Evolutionary conservation across 2,329 filamentous ascomycete species (phyloP).

Genomic region (Penicillium sp.): DNA sequence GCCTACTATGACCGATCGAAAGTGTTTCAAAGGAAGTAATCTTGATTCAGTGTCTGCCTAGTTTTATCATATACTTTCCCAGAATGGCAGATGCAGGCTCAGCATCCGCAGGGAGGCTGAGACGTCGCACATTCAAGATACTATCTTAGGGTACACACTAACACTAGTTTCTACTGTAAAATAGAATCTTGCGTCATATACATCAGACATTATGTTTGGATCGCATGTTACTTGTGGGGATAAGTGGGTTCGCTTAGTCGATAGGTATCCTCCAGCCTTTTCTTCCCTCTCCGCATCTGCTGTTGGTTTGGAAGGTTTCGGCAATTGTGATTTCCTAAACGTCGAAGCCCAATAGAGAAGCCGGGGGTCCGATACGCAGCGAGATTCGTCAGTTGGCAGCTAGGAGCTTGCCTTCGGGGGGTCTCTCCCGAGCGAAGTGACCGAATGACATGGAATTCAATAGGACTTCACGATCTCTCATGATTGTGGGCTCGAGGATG

Average conservation of each 20-base stretch:
- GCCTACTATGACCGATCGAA: not conserved
- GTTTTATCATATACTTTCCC: not conserved
- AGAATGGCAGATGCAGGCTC: not conserved
- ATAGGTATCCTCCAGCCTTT: not conserved
- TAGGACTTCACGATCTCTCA: not conserved
- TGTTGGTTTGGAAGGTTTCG: no score
- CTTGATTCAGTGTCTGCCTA: not conserved
- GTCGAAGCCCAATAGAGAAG: not conserved
- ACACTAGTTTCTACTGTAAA: no score
- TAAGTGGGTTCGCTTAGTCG: not conserved
- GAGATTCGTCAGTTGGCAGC: conserved; percentile 1
- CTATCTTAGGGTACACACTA: no score
- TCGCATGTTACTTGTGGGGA: not conserved
- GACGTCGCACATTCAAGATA: not conserved
- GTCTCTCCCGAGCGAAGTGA: not conserved
- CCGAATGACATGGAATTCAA: not conserved
- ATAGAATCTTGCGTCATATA: not conserved
- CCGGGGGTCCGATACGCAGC: not conserved
- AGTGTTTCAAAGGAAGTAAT: not conserved
- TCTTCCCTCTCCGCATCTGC: no score
- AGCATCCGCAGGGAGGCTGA: not conserved
- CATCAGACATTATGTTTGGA: not conserved
- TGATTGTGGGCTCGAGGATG: not conserved
- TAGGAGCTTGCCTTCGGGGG: not conserved
- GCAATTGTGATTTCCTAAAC: not conserved